Base-by-base conservation (phyloP, 1,284 basidiomycete species). In the Moniliella sp. region DNA sequence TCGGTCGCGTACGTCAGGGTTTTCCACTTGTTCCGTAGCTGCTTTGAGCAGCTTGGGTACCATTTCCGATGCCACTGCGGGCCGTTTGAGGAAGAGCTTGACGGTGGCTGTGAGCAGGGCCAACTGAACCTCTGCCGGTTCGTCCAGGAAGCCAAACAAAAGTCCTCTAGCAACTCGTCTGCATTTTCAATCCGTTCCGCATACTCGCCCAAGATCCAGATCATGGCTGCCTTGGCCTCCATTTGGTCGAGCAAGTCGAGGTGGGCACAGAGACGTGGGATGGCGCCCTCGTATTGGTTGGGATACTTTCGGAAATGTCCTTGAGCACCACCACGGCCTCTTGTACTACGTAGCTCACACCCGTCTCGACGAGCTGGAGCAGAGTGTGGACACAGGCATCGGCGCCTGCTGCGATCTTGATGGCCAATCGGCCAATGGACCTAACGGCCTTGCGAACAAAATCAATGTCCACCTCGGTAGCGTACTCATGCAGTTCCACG, bases 201-300 rank as follows among this genome's bases (percentile, higher is more conserved):
- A 54, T 86, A 97, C 63, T 99, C 83, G 1, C 91, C 91, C 32
- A 97, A 69, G 50, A 97, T 86, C 91, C 91, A 99, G 35, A 99
- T 75, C 72, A 97, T 83, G 1, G 86, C 78, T 1, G 86, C 78
- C 50, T 93, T 93, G 2, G 86, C 77, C 61, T 97, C 88, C 0
- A 88, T 78, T 61, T 94, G 88, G 49, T 97, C 88, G 28, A 97
- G 65, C 12, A 71, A 69, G 51, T 94, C 88, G 19, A 97, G 68
- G 59, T 93, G 76, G 55, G 83, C 75, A 62, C 86, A 97, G 11
- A 99, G 67, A 12, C 70, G 79, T 0, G 81, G 79, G 32, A 97
- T 93, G 50, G 97, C 76, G 28, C 77, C 78, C 63, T 94, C 86
- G 62, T 97, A 97, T 61, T 74, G 78, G 37, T 86, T 83, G 13